A percentile compares a stretch with the other conserved stretches of the same genome.
Conservation (phyloP, 352 stramenopile genomes). For the Elongisporangium prolatum region DNA sequence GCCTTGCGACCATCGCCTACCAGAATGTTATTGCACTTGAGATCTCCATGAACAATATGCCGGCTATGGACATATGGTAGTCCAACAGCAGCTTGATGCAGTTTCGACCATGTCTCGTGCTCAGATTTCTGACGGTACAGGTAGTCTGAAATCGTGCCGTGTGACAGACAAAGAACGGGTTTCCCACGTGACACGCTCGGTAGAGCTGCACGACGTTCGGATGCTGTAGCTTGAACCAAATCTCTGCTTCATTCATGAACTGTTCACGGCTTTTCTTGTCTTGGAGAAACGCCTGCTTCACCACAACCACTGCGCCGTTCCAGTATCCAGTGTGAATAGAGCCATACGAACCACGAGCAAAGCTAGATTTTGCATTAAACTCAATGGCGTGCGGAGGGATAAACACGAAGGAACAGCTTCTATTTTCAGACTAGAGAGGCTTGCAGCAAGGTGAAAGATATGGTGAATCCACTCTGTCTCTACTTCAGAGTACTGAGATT, state of each 20-base stretch:
- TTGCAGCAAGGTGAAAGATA: constrained; percentile 10
- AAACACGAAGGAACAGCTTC: constrained; percentile 12
- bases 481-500: constrained; percentile 10
- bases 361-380: constrained; percentile 12
- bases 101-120: constrained; percentile 4
- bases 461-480: constrained; percentile 14
- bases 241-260: constrained; percentile 8
- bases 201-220: constrained; percentile 11
- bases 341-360: constrained; percentile 23
- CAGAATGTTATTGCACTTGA: constrained; percentile 12
- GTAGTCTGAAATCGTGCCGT: constrained; percentile 5
- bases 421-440: constrained; percentile 11
- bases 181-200: constrained; percentile 7
- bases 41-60: constrained; percentile 4
- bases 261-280: constrained; percentile 9
- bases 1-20: constrained; percentile 4
- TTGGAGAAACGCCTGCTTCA: constrained; percentile 19
- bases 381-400: constrained; percentile 17
- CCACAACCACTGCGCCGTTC: constrained; percentile 19
- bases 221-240: constrained; percentile 12
- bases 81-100: constrained; percentile 5
- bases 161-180: constrained; percentile 11
- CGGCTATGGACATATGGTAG: constrained; percentile 6
- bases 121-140: not conserved
- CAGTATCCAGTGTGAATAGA: constrained; percentile 22